Evolutionary conservation across 306 rosid genomes (phyloP).

Genomic region (Quercus robur): DNA sequence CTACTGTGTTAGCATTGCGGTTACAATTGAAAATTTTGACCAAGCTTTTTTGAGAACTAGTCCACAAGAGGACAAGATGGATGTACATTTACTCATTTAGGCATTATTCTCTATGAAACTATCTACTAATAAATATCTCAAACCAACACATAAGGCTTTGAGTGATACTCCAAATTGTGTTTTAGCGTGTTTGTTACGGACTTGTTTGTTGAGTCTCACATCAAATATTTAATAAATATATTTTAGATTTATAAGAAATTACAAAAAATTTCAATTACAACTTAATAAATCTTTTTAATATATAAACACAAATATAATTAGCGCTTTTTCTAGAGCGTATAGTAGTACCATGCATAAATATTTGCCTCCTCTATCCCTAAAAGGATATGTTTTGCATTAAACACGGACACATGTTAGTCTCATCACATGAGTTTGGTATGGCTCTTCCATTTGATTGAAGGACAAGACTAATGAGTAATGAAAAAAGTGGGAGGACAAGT

Average conservation of each 20-base stretch:
- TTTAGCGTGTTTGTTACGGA: no score
- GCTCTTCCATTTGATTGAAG: background rate
- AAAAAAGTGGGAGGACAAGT: background rate
- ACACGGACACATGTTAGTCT: background rate
- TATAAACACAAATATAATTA: no score
- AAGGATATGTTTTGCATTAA: background rate
- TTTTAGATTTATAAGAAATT: no score
- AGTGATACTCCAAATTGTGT: no score
- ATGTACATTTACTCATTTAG: background rate
- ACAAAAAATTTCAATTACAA: no score
- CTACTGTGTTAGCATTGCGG: background rate
- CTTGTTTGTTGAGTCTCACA: no score
- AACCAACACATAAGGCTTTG: no score
- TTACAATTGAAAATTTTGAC: background rate
- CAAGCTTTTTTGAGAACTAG: background rate
- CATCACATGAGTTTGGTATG: background rate
- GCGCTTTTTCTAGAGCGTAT: fast-evolving
- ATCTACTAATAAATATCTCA: background rate
- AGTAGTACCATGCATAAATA: no score
- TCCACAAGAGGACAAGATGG: background rate
- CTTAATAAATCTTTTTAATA: no score
- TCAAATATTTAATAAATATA: no score
- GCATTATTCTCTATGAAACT: background rate
- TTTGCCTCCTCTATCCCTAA: no score
- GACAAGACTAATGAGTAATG: background rate